A percentile compares a stretch with the other conserved stretches of the same genome.
phyloP scores from a whole-genome alignment of 371 early-diverging fungal species.

The Mortierella sp. region DNA sequence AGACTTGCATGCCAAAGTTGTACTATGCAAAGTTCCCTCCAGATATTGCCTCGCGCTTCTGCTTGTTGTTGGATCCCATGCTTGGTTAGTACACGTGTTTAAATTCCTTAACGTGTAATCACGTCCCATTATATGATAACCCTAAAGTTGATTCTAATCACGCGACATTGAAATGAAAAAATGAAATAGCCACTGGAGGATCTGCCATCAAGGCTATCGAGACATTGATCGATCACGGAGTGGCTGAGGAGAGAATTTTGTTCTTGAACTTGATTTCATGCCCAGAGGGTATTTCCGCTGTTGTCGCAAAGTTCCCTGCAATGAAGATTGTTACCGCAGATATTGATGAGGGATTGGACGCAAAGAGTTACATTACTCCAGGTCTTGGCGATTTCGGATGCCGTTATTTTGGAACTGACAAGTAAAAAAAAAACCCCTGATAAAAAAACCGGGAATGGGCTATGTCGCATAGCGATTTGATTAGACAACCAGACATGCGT shows the following conservation, averaged over 20 bases:
- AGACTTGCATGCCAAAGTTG: constrained; percentile 90
- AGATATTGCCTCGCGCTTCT: constrained; percentile 87
- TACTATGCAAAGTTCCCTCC: constrained; percentile 93
- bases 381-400: constrained; percentile 95
- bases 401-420: constrained; percentile 74
- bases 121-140: not conserved
- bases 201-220: constrained; percentile 93
- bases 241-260: constrained; percentile 88
- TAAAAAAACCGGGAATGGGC: not conserved
- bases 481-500: no score
- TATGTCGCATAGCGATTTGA: not conserved
- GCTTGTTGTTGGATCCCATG: constrained; percentile 94
- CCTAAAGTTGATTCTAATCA: not conserved
- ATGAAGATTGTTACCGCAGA: constrained; percentile 90
- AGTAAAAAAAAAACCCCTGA: constrained; percentile 68
- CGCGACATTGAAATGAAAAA: not conserved
- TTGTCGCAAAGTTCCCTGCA: constrained; percentile 79
- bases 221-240: constrained; percentile 87
- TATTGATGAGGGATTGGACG: constrained; percentile 87
- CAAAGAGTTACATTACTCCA: constrained; percentile 89
- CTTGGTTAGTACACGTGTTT: constrained; percentile 68
- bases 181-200: constrained; percentile 89
- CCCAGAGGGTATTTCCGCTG: constrained; percentile 86
- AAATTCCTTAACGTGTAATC: not conserved
- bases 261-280: constrained; percentile 87